Conservation (phyloP, 2,329 filamentous ascomycete genomes). For the Periconia digitata region DNA sequence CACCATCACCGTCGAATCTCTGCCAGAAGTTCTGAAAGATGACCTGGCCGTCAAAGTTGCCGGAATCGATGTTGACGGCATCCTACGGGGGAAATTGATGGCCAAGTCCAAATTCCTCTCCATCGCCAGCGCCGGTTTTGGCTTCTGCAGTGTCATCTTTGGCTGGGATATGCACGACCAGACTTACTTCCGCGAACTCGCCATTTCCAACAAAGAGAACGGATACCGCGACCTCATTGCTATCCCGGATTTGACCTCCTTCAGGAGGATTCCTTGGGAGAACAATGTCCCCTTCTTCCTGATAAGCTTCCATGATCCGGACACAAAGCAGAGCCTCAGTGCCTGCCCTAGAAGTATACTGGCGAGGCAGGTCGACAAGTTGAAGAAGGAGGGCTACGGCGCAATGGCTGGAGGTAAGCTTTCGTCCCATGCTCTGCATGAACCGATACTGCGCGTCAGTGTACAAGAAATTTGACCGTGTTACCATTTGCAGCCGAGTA, state of each 20-base stretch:
- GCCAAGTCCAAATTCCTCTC: conserved; percentile 92
- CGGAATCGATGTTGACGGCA: conserved; percentile 83
- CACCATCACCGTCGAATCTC: conserved; percentile 62
- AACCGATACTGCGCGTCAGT: conserved; percentile 15
- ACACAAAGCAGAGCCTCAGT: conserved; percentile 69
- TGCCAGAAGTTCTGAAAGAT: conserved; percentile 67
- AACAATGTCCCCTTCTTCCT: conserved; percentile 83
- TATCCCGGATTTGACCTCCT: conserved; percentile 74
- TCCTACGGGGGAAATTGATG: conserved; percentile 85
- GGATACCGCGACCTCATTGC: conserved; percentile 86
- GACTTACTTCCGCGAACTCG: conserved; percentile 83
- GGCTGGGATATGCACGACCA: conserved; percentile 97
- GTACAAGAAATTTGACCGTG: conserved; percentile 19
- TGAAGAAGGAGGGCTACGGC: conserved; percentile 68
- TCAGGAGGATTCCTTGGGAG: conserved; percentile 88
- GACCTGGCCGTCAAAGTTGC: conserved; percentile 85
- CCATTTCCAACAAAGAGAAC: conserved; percentile 86
- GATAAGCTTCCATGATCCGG: conserved; percentile 80
- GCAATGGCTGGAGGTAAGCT: conserved; percentile 85
- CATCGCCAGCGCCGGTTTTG: conserved; percentile 78
- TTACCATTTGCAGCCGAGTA: conserved; percentile 70
- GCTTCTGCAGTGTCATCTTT: conserved; percentile 92
- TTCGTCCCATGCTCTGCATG: not conserved
- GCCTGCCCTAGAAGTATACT: conserved; percentile 80
- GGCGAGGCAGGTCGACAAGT: conserved; percentile 66